A percentile compares a stretch with the other conserved stretches of the same genome.
These are phyloP conservation scores for Aspergillus sp. DNA, from an alignment of 2,329 filamentous ascomycete genomes.

Conservation along the genomic window DNA sequence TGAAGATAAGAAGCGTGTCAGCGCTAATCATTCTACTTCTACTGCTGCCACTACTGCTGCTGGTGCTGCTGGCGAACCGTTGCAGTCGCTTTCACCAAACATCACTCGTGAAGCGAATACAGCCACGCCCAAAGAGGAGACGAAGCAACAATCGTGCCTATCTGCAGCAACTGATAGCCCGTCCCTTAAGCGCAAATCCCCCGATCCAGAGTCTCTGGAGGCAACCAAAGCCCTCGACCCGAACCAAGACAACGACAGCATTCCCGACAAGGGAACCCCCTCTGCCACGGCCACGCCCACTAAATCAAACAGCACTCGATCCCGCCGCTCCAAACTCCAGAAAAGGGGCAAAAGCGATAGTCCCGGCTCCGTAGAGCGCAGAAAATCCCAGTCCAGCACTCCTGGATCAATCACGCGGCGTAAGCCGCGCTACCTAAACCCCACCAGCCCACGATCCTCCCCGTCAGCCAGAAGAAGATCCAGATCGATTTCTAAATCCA, in stretches of 20 bases:
- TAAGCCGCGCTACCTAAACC: constrained; percentile 5
- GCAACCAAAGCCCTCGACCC: neutral
- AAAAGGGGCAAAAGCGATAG: constrained; percentile 26
- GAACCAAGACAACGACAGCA: neutral
- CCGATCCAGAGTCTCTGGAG: constrained; percentile 20
- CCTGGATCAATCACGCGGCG: neutral
- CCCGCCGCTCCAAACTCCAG: constrained; percentile 1
- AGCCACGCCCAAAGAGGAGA: constrained; percentile 9
- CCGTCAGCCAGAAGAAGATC: constrained; percentile 12
- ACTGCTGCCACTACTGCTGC: neutral
- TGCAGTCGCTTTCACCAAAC: constrained; percentile 1
- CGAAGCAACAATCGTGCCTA: constrained; percentile 8
- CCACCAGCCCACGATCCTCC: constrained; percentile 13
- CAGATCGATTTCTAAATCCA: constrained; percentile 8
- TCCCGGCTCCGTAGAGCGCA: constrained; percentile 28
- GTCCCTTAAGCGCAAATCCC: constrained; percentile 31
- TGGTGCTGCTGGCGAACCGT: neutral
- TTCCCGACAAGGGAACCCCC: neutral
- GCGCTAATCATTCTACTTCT: neutral
- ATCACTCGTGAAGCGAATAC: constrained; percentile 1
- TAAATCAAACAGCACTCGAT: neutral
- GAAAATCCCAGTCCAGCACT: constrained; percentile 8
- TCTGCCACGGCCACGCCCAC: neutral
- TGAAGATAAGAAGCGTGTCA: neutral
- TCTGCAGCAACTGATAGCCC: constrained; percentile 21